Conservation (phyloP, 2,329 filamentous ascomycete species). For the Botryosphaeria agaves region DNA sequence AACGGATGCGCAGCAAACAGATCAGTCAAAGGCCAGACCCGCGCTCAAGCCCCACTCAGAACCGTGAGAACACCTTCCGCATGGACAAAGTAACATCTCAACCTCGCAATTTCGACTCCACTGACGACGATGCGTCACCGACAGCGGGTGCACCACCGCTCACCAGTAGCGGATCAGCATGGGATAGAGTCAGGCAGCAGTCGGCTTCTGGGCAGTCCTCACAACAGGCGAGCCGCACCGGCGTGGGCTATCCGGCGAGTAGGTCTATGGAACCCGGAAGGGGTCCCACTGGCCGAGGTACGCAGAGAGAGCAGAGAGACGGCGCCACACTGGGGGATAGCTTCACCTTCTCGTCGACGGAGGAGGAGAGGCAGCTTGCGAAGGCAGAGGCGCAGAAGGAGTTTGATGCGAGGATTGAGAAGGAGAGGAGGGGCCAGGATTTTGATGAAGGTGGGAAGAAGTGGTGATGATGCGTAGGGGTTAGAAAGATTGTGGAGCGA, state of each 20-base stretch:
- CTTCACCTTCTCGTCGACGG: constrained; percentile 25
- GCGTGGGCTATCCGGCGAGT: constrained; percentile 10
- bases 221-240: neutral
- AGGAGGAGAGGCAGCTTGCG: constrained; percentile 25
- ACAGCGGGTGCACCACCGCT: constrained; percentile 8
- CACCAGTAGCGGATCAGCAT: neutral
- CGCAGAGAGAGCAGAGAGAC: constrained; percentile 11
- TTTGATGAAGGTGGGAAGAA: constrained; percentile 9
- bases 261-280: no score
- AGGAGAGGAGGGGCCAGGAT: constrained; percentile 28
- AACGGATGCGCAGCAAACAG: constrained; percentile 9
- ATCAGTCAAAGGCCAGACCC: constrained; percentile 2
- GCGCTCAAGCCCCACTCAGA: constrained; percentile 3
- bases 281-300: constrained; percentile 2
- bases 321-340: constrained; percentile 21
- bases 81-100: constrained; percentile 6
- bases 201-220: neutral
- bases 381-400: constrained; percentile 29
- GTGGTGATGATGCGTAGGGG: no score
- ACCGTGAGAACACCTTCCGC: constrained; percentile 1
- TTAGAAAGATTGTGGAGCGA: no score
- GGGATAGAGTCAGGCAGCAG: neutral
- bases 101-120: constrained; percentile 6
- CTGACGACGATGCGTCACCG: constrained; percentile 18
- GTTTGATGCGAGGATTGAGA: constrained; percentile 31